Conservation (phyloP, 441 rosid species). For the Pelargonium australe region DNA sequence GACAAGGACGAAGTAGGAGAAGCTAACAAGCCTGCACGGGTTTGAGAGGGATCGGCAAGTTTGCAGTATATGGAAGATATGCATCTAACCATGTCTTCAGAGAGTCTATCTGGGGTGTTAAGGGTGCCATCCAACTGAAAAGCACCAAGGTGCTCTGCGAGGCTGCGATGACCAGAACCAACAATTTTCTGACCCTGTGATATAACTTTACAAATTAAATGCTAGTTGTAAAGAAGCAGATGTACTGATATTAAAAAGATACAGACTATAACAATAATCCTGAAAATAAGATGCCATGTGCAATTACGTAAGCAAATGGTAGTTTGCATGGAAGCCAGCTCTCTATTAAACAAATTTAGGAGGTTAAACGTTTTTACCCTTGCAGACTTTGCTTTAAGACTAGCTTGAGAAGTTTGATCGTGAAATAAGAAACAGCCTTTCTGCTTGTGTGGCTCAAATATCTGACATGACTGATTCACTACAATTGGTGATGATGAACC, state of each 20-base stretch:
- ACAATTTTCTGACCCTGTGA: conserved; percentile 36
- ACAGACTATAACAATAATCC: not conserved
- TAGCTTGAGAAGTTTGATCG: conserved; percentile 40
- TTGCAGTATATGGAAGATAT: conserved; percentile 67
- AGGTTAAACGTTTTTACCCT: conserved; percentile 34
- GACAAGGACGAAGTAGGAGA: conserved; percentile 67
- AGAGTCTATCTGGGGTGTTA: conserved; percentile 50
- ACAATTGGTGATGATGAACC: conserved; percentile 23
- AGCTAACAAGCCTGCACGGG: conserved; percentile 29
- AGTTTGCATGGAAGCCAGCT: not conserved
- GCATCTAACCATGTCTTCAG: conserved; percentile 71
- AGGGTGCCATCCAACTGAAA: conserved; percentile 26
- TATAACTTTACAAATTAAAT: not conserved
- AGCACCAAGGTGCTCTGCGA: conserved; percentile 61
- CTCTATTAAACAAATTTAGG: not conserved
- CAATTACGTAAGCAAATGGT: not conserved
- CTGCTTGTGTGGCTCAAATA: conserved; percentile 23
- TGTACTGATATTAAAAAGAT: too few relatives aligned
- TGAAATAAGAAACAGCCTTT: conserved; percentile 22
- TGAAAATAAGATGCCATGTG: not conserved
- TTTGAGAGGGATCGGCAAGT: conserved; percentile 35
- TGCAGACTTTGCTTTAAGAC: conserved; percentile 33
- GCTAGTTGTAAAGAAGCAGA: not conserved
- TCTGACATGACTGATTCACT: conserved; percentile 1
- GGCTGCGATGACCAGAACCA: conserved; percentile 47